These are phyloP conservation scores for Monosporozyma unispora DNA, from an alignment of 805 yeast species.

Conservation along the genomic window DNA sequence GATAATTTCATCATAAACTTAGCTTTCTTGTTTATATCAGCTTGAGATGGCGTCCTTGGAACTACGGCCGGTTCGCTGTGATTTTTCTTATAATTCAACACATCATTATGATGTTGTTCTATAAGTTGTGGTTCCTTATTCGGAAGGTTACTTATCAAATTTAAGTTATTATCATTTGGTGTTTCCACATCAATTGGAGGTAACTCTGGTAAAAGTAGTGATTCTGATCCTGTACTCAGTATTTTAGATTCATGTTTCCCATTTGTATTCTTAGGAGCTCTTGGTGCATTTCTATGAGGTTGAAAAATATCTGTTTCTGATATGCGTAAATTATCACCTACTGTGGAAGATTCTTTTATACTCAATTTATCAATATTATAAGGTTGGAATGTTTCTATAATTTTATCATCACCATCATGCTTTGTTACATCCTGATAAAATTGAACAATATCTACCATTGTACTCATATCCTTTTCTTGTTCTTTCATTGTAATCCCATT, in stretches of 20 bases:
- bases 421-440: conserved; percentile 61
- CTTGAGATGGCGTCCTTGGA: neutral
- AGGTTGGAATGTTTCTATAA: conserved; percentile 30
- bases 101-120: conserved; percentile 1
- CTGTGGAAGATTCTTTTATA: neutral
- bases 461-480: conserved; percentile 85
- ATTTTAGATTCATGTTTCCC: neutral
- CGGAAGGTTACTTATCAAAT: neutral
- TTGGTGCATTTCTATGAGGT: conserved; percentile 2
- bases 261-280: neutral
- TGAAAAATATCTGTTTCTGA: neutral
- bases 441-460: conserved; percentile 83
- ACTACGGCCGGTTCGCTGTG: neutral
- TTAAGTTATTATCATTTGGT: neutral
- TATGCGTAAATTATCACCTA: neutral
- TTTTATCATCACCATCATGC: conserved; percentile 33
- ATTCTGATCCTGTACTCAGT: neutral
- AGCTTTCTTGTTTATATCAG: conserved; percentile 2
- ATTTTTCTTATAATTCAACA: neutral
- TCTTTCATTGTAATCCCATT: conserved; percentile 84
- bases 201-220: conserved; percentile 3
- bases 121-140: neutral
- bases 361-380: neutral
- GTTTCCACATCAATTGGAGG: conserved; percentile 1
- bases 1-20: conserved; percentile 42